Percentiles rank a stretch among this genome's conserved stretches.
phyloP scores from a whole-genome alignment of 2,329 filamentous ascomycete species.

The Verticillium alfalfae region DNA sequence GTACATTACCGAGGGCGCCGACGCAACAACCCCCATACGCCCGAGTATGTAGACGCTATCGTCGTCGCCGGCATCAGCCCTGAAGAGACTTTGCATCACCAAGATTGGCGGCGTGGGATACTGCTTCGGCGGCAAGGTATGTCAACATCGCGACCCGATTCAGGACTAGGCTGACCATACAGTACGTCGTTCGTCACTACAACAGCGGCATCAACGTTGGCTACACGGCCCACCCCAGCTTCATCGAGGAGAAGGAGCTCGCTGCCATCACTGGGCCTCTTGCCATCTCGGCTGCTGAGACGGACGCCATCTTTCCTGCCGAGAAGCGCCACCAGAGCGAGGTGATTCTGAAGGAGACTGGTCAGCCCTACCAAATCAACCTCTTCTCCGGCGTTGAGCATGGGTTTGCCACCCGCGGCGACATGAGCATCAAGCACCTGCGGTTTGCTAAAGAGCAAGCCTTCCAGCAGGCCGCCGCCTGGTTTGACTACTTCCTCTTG shows the following conservation, averaged over 20 bases:
- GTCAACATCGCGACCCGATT: not conserved
- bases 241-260: conserved; percentile 64
- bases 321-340: conserved; percentile 62
- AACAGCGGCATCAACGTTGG: conserved; percentile 60
- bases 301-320: conserved; percentile 58
- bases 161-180: not conserved
- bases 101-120: conserved; percentile 64
- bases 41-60: conserved; percentile 24
- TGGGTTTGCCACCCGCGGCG: conserved; percentile 68
- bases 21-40: conserved; percentile 38
- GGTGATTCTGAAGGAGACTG: conserved; percentile 51
- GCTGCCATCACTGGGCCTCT: conserved; percentile 60
- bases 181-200: conserved; percentile 64
- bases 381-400: conserved; percentile 67
- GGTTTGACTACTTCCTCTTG: conserved; percentile 54
- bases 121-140: conserved; percentile 64
- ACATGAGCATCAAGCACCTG: conserved; percentile 49
- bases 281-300: conserved; percentile 61
- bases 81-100: conserved; percentile 49
- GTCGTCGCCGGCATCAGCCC: conserved; percentile 37
- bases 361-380: conserved; percentile 68
- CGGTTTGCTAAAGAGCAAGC: conserved; percentile 77
- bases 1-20: conserved; percentile 33
- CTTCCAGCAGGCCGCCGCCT: conserved; percentile 69
- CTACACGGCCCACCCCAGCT: conserved; percentile 72